Evolutionary conservation across 345 rosid genomes (phyloP).

Genomic region (Arabidopsis arenosa): DNA sequence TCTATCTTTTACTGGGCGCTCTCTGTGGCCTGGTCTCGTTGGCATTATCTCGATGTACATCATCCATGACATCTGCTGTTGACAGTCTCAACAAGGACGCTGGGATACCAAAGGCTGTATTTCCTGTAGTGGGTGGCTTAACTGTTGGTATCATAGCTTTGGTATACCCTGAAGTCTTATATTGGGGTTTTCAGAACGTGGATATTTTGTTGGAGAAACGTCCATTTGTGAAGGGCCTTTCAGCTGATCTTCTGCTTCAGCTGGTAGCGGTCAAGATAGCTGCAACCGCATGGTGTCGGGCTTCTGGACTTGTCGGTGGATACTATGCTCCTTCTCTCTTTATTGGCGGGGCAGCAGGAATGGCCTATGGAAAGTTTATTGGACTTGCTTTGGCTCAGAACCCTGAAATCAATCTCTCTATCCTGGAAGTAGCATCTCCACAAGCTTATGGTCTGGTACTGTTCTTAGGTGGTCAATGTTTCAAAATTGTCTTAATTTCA

Average conservation of each 20-base stretch:
- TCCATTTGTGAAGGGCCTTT: constrained; percentile 76
- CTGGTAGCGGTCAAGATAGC: constrained; percentile 80
- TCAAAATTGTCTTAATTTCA: neutral
- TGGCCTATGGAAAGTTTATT: constrained; percentile 90
- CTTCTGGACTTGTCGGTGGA: constrained; percentile 93
- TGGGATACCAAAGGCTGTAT: constrained; percentile 74
- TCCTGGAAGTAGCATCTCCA: constrained; percentile 90
- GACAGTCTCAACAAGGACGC: constrained; percentile 62
- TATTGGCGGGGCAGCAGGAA: constrained; percentile 96
- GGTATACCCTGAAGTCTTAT: constrained; percentile 87
- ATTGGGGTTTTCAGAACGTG: constrained; percentile 96
- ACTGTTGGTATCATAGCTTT: constrained; percentile 71
- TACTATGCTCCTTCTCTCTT: constrained; percentile 95
- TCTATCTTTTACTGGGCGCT: constrained; percentile 82
- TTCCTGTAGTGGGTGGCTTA: constrained; percentile 79
- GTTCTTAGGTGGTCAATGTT: constrained; percentile 38
- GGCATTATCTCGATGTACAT: constrained; percentile 77
- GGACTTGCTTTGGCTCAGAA: constrained; percentile 63
- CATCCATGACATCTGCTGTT: constrained; percentile 58
- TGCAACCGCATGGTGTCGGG: constrained; percentile 89
- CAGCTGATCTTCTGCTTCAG: constrained; percentile 81
- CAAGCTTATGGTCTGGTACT: constrained; percentile 97
- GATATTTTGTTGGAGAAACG: constrained; percentile 77
- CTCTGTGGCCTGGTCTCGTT: constrained; percentile 81
- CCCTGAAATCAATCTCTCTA: constrained; percentile 59